Evolutionary conservation across 768 basidiomycete species (phyloP), one percentile per base, ranked within the genome.

Genomic region (Suillus luteus): DNA sequence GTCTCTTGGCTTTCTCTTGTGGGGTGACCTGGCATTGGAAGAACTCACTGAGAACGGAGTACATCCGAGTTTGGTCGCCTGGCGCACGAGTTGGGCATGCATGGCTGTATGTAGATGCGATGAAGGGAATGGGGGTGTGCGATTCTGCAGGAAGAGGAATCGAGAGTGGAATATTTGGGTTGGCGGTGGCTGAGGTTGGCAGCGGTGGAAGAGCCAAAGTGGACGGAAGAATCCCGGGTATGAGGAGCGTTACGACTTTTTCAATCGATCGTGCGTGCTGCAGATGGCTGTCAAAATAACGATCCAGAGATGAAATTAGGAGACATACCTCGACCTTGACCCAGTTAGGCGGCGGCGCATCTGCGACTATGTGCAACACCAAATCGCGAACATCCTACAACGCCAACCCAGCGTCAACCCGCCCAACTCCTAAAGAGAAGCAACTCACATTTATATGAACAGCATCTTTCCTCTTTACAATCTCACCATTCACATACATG

Each of bases 11-110:
- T 79, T 90, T 91, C 76, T 96, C 95, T 61, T 90, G 88, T 0
- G 84, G 83, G 5, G 87, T 91, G 11, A 97, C 80, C 2, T 94
- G 95, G 0, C 85, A 83, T 55, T 88, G 89, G 75, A 98, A 90
- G 71, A 99, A 93, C 0, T 87, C 77, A 68, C 89, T 87, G 27
- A 96, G 82, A 46, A 94, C 89, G 33, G 91, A 92, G 70, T 95
- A 91, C 88, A 99, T 90, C 49, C 88, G 82, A 41, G 83, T 88
- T 60, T 83, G 82, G 68, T 98, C 96, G 1, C 96, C 97, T 0
- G 95, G 96, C 1, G 96, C 95, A 22, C 90, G 86, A 0, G 95
- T 96, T 0, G 96, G 96, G 66, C 92, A 93, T 15, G 93, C 95
- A 78, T 97, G 93, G 63, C 91, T 92, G 79, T 98, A 99, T 5